phyloP scores from a whole-genome alignment of 139 green algal species.

The Tetradesmus lagerheimii region DNA sequence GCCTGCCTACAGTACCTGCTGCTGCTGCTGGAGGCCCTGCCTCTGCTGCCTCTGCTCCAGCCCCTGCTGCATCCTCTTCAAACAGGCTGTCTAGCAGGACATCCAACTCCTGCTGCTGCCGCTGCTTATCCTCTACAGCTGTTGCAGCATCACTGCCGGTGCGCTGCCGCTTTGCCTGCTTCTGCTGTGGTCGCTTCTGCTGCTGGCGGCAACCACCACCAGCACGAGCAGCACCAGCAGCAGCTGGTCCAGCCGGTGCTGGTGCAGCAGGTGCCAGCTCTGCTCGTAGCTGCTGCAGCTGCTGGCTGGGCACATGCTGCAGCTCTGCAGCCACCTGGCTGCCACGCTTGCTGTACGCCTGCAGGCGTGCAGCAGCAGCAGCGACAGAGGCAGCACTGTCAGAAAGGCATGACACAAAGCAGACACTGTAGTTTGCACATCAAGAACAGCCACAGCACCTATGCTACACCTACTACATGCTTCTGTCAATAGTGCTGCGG shows the following conservation, averaged over 20 bases:
- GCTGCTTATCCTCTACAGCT: neutral
- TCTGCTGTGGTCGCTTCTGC: neutral
- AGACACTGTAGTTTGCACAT: neutral
- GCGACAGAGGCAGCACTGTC: neutral
- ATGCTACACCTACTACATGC: too few relatives aligned
- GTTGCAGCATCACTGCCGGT: too few relatives aligned
- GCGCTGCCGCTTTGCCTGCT: neutral
- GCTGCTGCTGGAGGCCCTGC: neutral
- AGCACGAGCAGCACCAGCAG: neutral
- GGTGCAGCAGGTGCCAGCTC: neutral
- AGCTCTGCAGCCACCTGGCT: neutral
- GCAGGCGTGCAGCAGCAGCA: neutral
- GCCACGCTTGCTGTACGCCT: neutral
- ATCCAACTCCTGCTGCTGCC: neutral
- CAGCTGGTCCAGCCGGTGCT: neutral
- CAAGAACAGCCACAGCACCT: too few relatives aligned
- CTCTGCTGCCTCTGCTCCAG: neutral
- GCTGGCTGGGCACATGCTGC: neutral
- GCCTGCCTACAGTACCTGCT: neutral
- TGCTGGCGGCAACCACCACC: neutral
- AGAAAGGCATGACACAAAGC: neutral
- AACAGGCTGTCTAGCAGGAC: neutral
- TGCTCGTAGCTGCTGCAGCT: neutral
- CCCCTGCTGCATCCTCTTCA: neutral
- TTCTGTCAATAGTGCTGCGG: too few relatives aligned